Conservation (phyloP, 805 yeast genomes). For the Yarrowia osloensis region DNA sequence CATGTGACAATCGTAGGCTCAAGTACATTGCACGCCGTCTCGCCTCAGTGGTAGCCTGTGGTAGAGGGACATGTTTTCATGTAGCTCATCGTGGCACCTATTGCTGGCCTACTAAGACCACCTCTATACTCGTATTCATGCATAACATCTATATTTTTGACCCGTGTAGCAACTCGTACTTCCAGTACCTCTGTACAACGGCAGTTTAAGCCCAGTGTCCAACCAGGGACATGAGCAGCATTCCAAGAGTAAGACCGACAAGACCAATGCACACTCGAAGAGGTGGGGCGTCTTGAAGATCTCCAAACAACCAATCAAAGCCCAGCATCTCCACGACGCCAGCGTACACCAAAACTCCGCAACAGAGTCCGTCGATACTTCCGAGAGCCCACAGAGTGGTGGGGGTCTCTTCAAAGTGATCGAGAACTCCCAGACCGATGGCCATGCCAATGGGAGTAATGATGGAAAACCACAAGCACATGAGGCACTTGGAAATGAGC, state of each 20-base stretch:
- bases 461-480: slow-evolving; percentile 52
- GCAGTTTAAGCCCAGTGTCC: slow-evolving; percentile 77
- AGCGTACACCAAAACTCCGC: slow-evolving; percentile 77
- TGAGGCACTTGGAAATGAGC: slow-evolving; percentile 19
- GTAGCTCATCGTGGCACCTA: too few relatives aligned
- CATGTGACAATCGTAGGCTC: too few relatives aligned
- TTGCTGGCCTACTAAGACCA: too few relatives aligned
- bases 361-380: slow-evolving; percentile 69
- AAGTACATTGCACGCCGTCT: too few relatives aligned
- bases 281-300: slow-evolving; percentile 35
- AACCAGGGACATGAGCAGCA: slow-evolving; percentile 61
- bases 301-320: slow-evolving; percentile 57
- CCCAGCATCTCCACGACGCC: slow-evolving; percentile 81
- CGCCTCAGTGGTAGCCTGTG: too few relatives aligned
- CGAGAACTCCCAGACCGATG: slow-evolving; percentile 74
- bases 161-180: too few relatives aligned
- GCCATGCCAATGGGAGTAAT: slow-evolving; percentile 77
- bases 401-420: slow-evolving; percentile 55
- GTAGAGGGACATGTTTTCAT: too few relatives aligned
- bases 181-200: too few relatives aligned
- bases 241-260: slow-evolving; percentile 51
- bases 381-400: slow-evolving; percentile 67
- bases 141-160: too few relatives aligned
- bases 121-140: too few relatives aligned
- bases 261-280: slow-evolving; percentile 35